Evolutionary conservation across 352 stramenopile genomes (phyloP), one percentile per base, ranked within the genome.

Genomic region (Phytophthora cactorum): DNA sequence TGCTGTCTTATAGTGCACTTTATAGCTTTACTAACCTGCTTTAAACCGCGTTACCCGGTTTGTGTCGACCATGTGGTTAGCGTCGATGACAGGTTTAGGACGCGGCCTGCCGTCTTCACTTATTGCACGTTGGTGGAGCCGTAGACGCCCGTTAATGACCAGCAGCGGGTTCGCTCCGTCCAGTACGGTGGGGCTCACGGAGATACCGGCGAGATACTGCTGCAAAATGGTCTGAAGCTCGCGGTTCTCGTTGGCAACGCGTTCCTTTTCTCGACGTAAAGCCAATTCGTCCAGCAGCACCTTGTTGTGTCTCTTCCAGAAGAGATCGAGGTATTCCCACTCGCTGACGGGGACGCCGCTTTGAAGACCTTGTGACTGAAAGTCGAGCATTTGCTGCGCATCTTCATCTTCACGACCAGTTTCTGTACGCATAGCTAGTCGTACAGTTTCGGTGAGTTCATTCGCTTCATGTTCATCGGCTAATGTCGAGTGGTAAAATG

Each of bases 281-380:
- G 88, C 91, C 31, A 98, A 55, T 41, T 97, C 92, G 67, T 98
- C 93, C 0, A 98, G 78, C 51, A 97, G 67, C 11, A 95, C 94
- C 68, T 97, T 98, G 82, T 99, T 99, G 81, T 97, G 97, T 11
- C 96, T 93, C 69, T 97, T 95, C 87, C 93, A 98, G 76, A 98
- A 99, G 25, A 93, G 74, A 63, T 96, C 91, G 27, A 98, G 73
- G 59, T 89, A 89, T 55, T 96, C 82, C 87, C 87, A 92, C 58
- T 92, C 87, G 51, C 81, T 81, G 5, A 92, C 80, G 14, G 70
- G 52, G 5, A 88, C 70, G 27, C 82, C 77, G 31, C 85, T 78
- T n/a, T 75, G 50, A 31, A 83, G 49, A 17, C 85, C 83, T 41
- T 90, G 81, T 15, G 89, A 79, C 68, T 91, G 77, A 63, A 92